phyloP scores from a whole-genome alignment of 1,284 basidiomycete species.

The Waitea zeae region DNA sequence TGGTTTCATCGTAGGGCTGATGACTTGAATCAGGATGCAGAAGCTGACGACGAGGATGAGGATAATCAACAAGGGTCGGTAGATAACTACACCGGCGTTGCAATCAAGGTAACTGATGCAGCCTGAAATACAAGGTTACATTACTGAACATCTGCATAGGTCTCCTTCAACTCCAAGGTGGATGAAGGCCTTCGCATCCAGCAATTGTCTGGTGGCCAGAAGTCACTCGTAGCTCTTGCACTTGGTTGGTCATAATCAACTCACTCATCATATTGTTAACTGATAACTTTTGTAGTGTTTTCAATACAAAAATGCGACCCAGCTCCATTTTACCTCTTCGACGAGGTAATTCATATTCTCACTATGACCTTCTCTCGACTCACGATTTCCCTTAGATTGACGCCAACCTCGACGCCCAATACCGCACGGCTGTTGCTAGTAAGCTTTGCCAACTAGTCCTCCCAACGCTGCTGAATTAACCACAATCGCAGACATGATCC shows the following conservation, averaged over 20 bases:
- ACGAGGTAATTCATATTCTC: conserved; percentile 43
- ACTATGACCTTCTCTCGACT: conserved; percentile 1
- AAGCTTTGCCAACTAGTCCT: conserved; percentile 13
- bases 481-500: conserved; percentile 67
- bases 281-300: conserved; percentile 46
- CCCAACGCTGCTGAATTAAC: background rate
- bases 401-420: conserved; percentile 95
- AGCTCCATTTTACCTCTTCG: conserved; percentile 98
- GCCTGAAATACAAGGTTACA: background rate
- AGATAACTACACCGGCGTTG: conserved; percentile 92
- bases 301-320: conserved; percentile 99
- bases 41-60: conserved; percentile 47
- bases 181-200: conserved; percentile 94
- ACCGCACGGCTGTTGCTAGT: conserved; percentile 92
- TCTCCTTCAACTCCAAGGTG: conserved; percentile 96
- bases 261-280: background rate
- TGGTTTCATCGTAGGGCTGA: background rate
- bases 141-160: conserved; percentile 25
- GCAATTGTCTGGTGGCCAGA: conserved; percentile 95
- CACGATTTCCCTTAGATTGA: conserved; percentile 48
- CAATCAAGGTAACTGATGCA: conserved; percentile 58
- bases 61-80: conserved; percentile 61
- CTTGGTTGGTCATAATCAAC: conserved; percentile 35
- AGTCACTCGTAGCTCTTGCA: conserved; percentile 91
- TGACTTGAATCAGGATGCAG: conserved; percentile 37